A percentile compares a stretch with the other conserved stretches of the same genome.
Evolutionary conservation across 805 yeast species (phyloP).

Genomic region (Kodamaea hsintzibuensis): DNA sequence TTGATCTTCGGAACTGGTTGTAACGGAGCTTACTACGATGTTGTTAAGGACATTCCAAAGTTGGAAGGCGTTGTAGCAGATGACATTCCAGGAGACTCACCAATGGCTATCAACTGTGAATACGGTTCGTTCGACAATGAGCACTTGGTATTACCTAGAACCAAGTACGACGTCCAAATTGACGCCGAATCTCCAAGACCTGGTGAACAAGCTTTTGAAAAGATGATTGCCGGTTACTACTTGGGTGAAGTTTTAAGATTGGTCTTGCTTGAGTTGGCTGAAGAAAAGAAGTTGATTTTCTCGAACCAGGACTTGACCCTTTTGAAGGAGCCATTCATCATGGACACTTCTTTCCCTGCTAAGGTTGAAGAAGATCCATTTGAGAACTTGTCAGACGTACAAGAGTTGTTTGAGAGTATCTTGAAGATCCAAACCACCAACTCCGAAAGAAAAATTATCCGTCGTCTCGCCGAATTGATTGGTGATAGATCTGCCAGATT

Average conservation of each 20-base stretch:
- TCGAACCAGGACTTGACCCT: conserved; percentile 64
- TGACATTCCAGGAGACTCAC: conserved; percentile 63
- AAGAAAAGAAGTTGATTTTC: conserved; percentile 63
- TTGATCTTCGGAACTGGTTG: conserved; percentile 96
- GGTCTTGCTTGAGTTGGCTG: conserved; percentile 69
- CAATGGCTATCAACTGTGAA: conserved; percentile 97
- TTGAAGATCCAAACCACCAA: conserved; percentile 66
- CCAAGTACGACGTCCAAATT: conserved; percentile 78
- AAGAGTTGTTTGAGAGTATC: conserved; percentile 57
- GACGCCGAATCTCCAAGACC: conserved; percentile 93
- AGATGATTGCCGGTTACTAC: conserved; percentile 96
- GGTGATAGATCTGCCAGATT: conserved; percentile 93
- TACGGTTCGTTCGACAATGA: conserved; percentile 98
- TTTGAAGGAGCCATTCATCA: conserved; percentile 62
- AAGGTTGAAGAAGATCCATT: conserved; percentile 86
- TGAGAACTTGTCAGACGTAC: conserved; percentile 77
- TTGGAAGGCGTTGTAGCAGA: conserved; percentile 65
- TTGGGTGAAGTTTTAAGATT: conserved; percentile 89
- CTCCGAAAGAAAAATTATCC: conserved; percentile 79
- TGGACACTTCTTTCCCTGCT: conserved; percentile 91
- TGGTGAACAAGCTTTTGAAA: conserved; percentile 92
- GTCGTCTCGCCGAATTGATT: conserved; percentile 79
- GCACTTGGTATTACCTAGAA: conserved; percentile 80
- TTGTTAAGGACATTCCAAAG: conserved; percentile 72
- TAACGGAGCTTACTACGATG: conserved; percentile 94